A percentile compares a stretch with the other conserved stretches of the same genome.
phyloP scores from a whole-genome alignment of 345 rosid genomes.

The Linum lewisii region DNA sequence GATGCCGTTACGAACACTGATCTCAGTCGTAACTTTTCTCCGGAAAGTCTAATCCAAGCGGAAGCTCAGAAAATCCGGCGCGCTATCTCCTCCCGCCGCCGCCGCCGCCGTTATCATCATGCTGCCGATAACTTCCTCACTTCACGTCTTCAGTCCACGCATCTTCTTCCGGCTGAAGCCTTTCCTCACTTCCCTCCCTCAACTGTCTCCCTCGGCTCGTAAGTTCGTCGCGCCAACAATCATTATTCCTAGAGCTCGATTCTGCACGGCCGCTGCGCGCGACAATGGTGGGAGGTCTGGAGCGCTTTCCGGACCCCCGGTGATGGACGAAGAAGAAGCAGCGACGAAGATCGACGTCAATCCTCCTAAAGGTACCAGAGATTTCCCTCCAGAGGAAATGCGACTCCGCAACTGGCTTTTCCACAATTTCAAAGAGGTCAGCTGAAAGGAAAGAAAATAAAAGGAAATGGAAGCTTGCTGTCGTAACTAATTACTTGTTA shows the following conservation, averaged over 20 bases:
- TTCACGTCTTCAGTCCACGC: slow-evolving; percentile 22
- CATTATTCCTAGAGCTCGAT: slow-evolving; percentile 20
- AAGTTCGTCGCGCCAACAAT: slow-evolving; percentile 11
- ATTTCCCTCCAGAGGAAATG: slow-evolving; percentile 91
- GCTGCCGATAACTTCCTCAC: slow-evolving; percentile 29
- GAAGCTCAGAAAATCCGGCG: background rate
- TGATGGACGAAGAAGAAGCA: slow-evolving; percentile 25
- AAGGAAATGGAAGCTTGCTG: background rate
- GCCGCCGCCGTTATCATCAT: slow-evolving; percentile 21
- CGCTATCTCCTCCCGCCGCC: background rate
- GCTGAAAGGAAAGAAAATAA: background rate
- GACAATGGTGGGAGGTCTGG: slow-evolving; percentile 50
- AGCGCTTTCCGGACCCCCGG: slow-evolving; percentile 33
- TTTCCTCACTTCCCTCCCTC: slow-evolving; percentile 12
- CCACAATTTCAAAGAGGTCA: slow-evolving; percentile 71
- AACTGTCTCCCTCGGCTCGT: slow-evolving; percentile 11
- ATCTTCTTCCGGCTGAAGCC: slow-evolving; percentile 30
- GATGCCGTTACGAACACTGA: background rate
- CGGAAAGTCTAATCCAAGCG: background rate
- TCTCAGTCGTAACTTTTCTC: background rate
- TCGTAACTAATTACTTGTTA: background rate
- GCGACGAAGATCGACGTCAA: slow-evolving; percentile 64
- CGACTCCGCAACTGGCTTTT: slow-evolving; percentile 91
- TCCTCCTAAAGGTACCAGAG: slow-evolving; percentile 92
- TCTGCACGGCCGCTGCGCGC: slow-evolving; percentile 23